Base-by-base conservation (phyloP, 805 yeast genomes). In the Candida schatavii region DNA sequence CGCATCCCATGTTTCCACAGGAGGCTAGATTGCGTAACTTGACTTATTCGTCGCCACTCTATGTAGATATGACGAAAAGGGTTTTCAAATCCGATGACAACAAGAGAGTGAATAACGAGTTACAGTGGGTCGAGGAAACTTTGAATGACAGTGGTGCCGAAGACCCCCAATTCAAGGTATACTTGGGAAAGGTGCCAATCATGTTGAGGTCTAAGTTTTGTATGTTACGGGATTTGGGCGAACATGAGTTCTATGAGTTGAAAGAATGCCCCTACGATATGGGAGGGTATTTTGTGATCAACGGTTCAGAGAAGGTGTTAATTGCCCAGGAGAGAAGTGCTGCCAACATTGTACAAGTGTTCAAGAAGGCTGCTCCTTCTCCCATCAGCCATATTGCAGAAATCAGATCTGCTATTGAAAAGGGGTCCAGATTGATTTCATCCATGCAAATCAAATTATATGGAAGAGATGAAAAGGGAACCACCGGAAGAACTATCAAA, bases 261-360 rank as follows among this genome's bases (percentile, higher is more conserved):
- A 90, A 93, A 66, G 99, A 93, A 69, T 93, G 99, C 70, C 99
- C 99, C 25, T 93, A 88, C 67, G 99, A 93, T 75, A 95, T 93
- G 95, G 99, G 99, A 66, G 99, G 99, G 48, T 93, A 93, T 67
- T 93, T 93, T 62, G 90, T 93, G 54, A 93, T 93, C 60, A 93
- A 93, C 70, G 99, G 99, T 56, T 88, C 97, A 17, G 99, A 93
- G 64, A 93, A 93, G 65, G 99, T 93, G 43, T 74, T 93, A 57
- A 93, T 93, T 72, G 99, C 99, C 25, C 99, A 93, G 70, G 99
- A 93, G 68, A 81, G 99, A 64, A 83, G 93, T 46, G 98, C 99
- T 11, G 99, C 99, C 37, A 93, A 93, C 61, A 93, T 93, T 51
- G 99, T 93, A 29, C 99, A 93, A 71, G 99, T 93, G 18, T 93